Conservation (phyloP, 2,329 filamentous ascomycete genomes). For the Drechslerella coelobrocha region DNA sequence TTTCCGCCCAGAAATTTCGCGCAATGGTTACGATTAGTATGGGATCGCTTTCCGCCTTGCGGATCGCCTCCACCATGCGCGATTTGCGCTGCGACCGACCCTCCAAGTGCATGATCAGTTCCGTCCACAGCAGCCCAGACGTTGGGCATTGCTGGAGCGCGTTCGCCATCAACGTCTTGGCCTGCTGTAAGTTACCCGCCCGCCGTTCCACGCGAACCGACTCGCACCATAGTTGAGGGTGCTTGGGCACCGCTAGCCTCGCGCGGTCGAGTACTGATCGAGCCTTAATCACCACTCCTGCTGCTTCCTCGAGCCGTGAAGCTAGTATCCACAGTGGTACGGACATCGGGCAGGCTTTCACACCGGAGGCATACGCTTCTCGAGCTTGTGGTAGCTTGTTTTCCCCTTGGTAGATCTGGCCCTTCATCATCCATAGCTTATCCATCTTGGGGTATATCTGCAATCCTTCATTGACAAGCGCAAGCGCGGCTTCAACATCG, state of each 20-base stretch:
- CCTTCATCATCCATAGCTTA: constrained; percentile 98
- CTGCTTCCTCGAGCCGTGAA: constrained; percentile 82
- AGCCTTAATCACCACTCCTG: constrained; percentile 85
- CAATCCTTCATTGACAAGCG: constrained; percentile 84
- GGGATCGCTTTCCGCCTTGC: constrained; percentile 93
- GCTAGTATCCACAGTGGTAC: constrained; percentile 90
- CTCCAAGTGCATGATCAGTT: constrained; percentile 95
- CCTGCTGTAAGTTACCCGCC: constrained; percentile 80
- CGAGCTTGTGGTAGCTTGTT: constrained; percentile 81
- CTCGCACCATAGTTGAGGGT: constrained; percentile 84
- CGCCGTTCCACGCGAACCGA: constrained; percentile 91
- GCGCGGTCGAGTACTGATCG: constrained; percentile 92
- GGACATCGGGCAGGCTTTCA: constrained; percentile 82
- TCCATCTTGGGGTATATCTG: constrained; percentile 82
- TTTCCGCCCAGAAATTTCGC: constrained; percentile 93
- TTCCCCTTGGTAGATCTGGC: constrained; percentile 90
- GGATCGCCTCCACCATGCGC: constrained; percentile 89
- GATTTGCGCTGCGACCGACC: constrained; percentile 90
- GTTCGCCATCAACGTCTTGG: constrained; percentile 89
- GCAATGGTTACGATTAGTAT: constrained; percentile 89
- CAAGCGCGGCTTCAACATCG: constrained; percentile 79
- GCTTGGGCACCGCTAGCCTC: constrained; percentile 84
- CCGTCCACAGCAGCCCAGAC: constrained; percentile 86
- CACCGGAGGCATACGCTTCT: constrained; percentile 86
- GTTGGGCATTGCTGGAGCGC: constrained; percentile 90